Conservation (phyloP, 805 yeast genomes). For the Pachysolen tannophilus region DNA sequence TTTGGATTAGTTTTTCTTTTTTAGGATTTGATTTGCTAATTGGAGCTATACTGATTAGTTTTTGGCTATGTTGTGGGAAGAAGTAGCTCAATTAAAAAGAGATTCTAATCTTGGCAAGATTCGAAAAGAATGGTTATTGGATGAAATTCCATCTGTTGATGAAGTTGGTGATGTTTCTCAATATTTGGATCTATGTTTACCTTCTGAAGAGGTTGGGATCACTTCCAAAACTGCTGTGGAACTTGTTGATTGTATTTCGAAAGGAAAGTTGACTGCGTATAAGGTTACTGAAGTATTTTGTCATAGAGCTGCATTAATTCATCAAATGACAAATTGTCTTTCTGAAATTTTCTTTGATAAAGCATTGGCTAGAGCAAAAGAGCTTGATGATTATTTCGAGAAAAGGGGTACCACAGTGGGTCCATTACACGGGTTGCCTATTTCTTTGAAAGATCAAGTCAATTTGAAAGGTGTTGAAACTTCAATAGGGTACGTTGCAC, state of each 20-base stretch:
- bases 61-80: too few relatives aligned
- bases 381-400: conserved; percentile 12
- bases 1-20: too few relatives aligned
- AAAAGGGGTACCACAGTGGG: conserved; percentile 13
- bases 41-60: too few relatives aligned
- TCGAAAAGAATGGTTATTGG: conserved; percentile 22
- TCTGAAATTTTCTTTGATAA: conserved; percentile 18
- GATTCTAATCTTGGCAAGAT: conserved; percentile 15
- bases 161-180: conserved; percentile 17
- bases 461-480: conserved; percentile 28
- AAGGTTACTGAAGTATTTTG: conserved; percentile 19
- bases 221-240: conserved; percentile 14
- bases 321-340: conserved; percentile 19
- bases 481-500: conserved; percentile 17
- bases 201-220: conserved; percentile 16
- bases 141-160: conserved; percentile 18
- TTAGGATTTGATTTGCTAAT: too few relatives aligned
- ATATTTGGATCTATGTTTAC: conserved; percentile 15
- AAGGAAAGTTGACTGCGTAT: conserved; percentile 12
- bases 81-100: conserved; percentile 15
- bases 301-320: conserved; percentile 21
- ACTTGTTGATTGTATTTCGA: conserved; percentile 7
- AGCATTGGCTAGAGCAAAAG: conserved; percentile 16
- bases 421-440: conserved; percentile 20
- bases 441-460: conserved; percentile 47